phyloP scores from a whole-genome alignment of 495 filamentous ascomycete species.

The Tuber calosporum region DNA sequence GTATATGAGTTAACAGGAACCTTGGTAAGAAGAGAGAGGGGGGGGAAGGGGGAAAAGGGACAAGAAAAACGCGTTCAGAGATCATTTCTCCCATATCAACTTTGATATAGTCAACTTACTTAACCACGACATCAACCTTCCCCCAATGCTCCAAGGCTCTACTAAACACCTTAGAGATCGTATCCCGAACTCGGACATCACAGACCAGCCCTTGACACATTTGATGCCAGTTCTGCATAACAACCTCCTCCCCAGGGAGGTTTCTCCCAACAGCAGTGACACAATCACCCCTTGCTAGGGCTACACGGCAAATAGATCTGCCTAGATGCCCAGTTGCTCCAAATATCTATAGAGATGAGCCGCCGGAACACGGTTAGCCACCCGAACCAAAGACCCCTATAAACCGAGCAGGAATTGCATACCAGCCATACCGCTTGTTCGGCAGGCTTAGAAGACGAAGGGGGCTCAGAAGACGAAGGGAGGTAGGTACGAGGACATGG shows the following conservation, averaged over 20 bases:
- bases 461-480: slow-evolving; percentile 72
- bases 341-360: slow-evolving; percentile 55
- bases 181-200: slow-evolving; percentile 77
- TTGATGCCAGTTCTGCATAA: slow-evolving; percentile 57
- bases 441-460: slow-evolving; percentile 60
- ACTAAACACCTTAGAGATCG: slow-evolving; percentile 64
- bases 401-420: slow-evolving; percentile 32
- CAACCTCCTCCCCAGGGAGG: slow-evolving; percentile 65
- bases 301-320: slow-evolving; percentile 74
- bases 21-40: not conserved
- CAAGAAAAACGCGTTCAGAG: not conserved
- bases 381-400: not conserved
- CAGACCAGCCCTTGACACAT: slow-evolving; percentile 76
- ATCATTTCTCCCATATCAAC: not conserved
- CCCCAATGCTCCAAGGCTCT: slow-evolving; percentile 66
- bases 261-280: slow-evolving; percentile 83
- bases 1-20: not conserved
- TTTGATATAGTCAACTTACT: slow-evolving; percentile 51
- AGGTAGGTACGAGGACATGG: slow-evolving; percentile 43
- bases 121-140: slow-evolving; percentile 78
- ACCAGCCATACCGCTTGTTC: slow-evolving; percentile 79
- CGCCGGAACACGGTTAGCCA: not conserved
- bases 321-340: slow-evolving; percentile 95
- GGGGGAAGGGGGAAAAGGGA: no score
- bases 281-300: slow-evolving; percentile 73